A percentile compares a stretch with the other conserved stretches of the same genome.
Conservation (phyloP, 345 rosid species). For the Theobroma cacao region DNA sequence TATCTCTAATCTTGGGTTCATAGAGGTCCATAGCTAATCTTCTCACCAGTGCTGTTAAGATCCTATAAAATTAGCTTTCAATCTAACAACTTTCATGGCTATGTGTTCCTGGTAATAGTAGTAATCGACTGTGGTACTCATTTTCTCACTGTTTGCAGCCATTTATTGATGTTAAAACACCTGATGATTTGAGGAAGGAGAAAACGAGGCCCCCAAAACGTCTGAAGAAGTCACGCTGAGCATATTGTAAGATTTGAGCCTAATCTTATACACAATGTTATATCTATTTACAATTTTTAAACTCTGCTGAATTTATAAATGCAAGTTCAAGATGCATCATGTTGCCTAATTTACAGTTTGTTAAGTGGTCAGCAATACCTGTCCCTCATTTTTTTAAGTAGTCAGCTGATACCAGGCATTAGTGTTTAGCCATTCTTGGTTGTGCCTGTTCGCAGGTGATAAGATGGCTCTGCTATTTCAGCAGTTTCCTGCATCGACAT, state of each 20-base stretch:
- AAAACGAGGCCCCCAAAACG: constrained; percentile 58
- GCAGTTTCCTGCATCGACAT: not conserved
- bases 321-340: not conserved
- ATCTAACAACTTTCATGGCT: not conserved
- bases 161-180: constrained; percentile 48
- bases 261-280: not conserved
- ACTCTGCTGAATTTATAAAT: not conserved
- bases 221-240: constrained; percentile 61
- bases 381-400: not conserved
- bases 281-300: not conserved
- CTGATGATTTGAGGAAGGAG: constrained; percentile 67
- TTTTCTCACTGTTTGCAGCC: constrained; percentile 54
- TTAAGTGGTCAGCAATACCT: not conserved
- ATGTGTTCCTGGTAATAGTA: not conserved
- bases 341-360: not conserved
- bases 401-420: not conserved
- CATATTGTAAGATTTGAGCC: constrained; percentile 7
- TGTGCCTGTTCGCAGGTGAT: not conserved
- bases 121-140: not conserved
- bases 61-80: not conserved
- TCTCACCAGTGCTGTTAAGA: not conserved
- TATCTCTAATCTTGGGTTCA: not conserved
- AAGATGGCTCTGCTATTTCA: not conserved
- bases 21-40: not conserved
- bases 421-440: too few species aligned